Evolutionary conservation across 805 yeast genomes (phyloP).

Genomic region (Candida silvicultrix): DNA sequence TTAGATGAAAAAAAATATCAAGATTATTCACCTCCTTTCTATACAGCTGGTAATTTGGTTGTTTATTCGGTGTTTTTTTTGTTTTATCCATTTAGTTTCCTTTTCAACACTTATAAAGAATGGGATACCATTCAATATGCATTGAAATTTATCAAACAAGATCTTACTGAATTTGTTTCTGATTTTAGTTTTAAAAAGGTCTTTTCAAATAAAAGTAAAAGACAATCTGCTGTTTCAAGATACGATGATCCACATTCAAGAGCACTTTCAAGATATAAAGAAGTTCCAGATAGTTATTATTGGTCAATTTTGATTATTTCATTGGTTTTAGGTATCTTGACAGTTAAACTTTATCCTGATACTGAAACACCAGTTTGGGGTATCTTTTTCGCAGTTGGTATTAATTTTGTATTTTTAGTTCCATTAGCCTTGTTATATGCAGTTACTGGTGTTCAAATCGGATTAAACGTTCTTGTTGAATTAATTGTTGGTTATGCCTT

Average conservation of each 20-base stretch:
- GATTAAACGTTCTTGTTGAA: constrained; percentile 46
- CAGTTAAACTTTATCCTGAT: constrained; percentile 35
- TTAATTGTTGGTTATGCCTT: constrained; percentile 47
- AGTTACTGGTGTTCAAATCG: constrained; percentile 39
- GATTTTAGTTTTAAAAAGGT: neutral
- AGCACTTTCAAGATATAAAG: constrained; percentile 47
- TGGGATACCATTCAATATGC: constrained; percentile 33
- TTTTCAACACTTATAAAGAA: constrained; percentile 39
- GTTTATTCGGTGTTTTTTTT: constrained; percentile 45
- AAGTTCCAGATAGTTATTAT: constrained; percentile 51
- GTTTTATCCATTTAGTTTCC: constrained; percentile 43
- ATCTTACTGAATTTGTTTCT: constrained; percentile 17
- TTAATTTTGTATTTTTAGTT: constrained; percentile 40
- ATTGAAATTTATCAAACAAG: constrained; percentile 31
- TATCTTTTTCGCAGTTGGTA: constrained; percentile 41
- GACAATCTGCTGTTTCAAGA: constrained; percentile 15
- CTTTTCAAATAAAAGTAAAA: neutral
- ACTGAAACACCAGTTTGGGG: constrained; percentile 51
- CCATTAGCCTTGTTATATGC: constrained; percentile 41
- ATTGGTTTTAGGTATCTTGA: constrained; percentile 34
- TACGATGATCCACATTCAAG: constrained; percentile 47
- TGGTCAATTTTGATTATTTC: constrained; percentile 37
- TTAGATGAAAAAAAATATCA: constrained; percentile 43
- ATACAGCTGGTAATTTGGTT: constrained; percentile 55
- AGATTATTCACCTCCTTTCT: constrained; percentile 60